Conservation (phyloP, 176 grass and related monocot species). For the Zizania latifolia region DNA sequence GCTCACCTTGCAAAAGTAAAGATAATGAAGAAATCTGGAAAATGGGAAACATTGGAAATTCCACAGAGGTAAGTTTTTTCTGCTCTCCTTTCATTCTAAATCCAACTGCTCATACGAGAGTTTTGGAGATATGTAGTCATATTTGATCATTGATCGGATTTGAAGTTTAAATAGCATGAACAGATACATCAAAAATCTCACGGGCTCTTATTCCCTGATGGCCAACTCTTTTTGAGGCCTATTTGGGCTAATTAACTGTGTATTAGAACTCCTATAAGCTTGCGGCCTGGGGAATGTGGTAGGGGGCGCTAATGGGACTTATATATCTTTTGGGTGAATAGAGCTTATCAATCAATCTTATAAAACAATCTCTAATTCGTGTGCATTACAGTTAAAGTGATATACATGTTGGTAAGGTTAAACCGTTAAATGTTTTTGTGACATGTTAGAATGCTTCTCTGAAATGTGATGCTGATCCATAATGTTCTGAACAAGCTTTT, state of each 20-base stretch:
- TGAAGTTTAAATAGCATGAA: conserved; percentile 7
- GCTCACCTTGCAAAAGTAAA: conserved; percentile 73
- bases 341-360: background rate
- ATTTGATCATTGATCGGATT: background rate
- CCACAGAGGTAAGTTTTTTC: conserved; percentile 62
- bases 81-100: background rate
- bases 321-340: background rate
- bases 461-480: background rate
- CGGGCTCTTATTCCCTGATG: background rate
- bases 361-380: background rate
- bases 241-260: background rate
- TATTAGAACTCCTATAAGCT: background rate
- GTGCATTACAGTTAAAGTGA: background rate
- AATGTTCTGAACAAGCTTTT: conserved; percentile 34
- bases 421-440: background rate
- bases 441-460: conserved; percentile 5
- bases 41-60: conserved; percentile 88
- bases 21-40: conserved; percentile 84
- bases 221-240: background rate
- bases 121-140: background rate
- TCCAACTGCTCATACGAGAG: background rate
- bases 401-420: too few species aligned
- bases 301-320: too few species aligned
- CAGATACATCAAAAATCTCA: background rate
- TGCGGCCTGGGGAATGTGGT: too few species aligned